Conservation (phyloP, 2,329 filamentous ascomycete genomes). For the Aspergillus arachidicola region DNA sequence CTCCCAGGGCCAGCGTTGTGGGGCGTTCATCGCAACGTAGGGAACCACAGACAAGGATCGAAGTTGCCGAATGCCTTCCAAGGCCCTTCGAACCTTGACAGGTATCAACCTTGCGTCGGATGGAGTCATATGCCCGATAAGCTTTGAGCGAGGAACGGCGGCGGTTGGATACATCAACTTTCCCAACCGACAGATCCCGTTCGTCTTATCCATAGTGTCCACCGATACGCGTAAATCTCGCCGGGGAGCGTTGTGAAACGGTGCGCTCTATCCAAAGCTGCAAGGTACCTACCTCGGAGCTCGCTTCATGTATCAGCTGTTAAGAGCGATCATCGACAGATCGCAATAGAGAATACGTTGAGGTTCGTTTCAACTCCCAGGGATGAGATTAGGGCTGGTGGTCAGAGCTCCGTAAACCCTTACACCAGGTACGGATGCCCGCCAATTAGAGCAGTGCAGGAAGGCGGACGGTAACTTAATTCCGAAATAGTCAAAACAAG, state of each 20-base stretch:
- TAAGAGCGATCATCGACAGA: background rate
- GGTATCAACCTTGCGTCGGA: background rate
- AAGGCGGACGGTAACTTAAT: background rate
- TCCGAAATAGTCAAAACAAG: background rate
- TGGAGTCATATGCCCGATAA: background rate
- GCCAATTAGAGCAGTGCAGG: background rate
- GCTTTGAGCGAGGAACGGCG: background rate
- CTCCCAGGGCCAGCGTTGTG: background rate
- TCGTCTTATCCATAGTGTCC: background rate
- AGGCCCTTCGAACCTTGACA: background rate
- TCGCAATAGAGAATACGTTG: background rate
- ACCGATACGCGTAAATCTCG: background rate
- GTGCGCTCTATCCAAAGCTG: background rate
- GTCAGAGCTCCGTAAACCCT: background rate
- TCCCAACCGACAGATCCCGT: background rate
- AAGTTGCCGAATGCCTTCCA: background rate
- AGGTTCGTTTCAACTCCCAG: background rate
- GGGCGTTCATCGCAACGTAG: background rate
- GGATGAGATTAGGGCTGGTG: background rate
- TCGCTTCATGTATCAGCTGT: background rate
- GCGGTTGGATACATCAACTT: slow-evolving; percentile 2
- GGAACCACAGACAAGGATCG: background rate
- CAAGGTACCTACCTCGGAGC: background rate
- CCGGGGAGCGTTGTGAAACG: background rate
- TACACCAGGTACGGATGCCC: background rate